Percentiles rank a stretch among this genome's conserved stretches.
phyloP scores from a whole-genome alignment of 768 basidiomycete species.

The Kockovaella imperatae region DNA sequence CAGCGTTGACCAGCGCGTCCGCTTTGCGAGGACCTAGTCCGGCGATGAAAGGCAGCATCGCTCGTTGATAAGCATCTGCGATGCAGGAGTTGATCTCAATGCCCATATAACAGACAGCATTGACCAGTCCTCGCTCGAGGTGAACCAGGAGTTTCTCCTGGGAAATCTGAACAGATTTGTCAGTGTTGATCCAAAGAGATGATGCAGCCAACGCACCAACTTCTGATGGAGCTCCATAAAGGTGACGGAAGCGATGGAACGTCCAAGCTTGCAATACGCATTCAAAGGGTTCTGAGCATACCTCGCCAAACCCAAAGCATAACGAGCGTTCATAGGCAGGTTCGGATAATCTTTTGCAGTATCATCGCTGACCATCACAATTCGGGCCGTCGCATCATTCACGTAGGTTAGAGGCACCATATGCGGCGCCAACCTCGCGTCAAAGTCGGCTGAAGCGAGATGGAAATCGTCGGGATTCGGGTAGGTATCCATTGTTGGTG shows the following conservation, averaged over 20 bases:
- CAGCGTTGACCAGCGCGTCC: conserved; percentile 64
- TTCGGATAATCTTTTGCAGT: conserved; percentile 75
- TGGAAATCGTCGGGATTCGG: conserved; percentile 28
- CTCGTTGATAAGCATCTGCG: conserved; percentile 77
- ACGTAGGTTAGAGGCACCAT: conserved; percentile 58
- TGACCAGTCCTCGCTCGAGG: conserved; percentile 80
- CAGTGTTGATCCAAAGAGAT: background rate
- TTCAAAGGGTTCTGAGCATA: conserved; percentile 89
- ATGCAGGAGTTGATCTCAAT: conserved; percentile 94
- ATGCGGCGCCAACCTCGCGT: conserved; percentile 15
- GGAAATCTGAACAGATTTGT: conserved; percentile 57
- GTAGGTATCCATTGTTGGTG: conserved; percentile 25
- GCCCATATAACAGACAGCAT: conserved; percentile 82
- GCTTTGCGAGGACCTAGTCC: conserved; percentile 94
- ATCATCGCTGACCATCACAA: conserved; percentile 84
- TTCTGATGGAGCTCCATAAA: conserved; percentile 82
- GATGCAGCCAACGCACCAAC: conserved; percentile 51
- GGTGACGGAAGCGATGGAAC: conserved; percentile 71
- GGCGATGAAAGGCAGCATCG: conserved; percentile 79
- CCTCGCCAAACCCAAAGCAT: conserved; percentile 87
- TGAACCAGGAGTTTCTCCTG: conserved; percentile 70
- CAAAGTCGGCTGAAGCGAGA: conserved; percentile 15
- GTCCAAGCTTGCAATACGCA: conserved; percentile 82
- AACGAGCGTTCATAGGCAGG: conserved; percentile 69
- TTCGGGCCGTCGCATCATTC: conserved; percentile 81